phyloP scores from a whole-genome alignment of 1,284 basidiomycete genomes.

The Rugosomyces carneus region DNA sequence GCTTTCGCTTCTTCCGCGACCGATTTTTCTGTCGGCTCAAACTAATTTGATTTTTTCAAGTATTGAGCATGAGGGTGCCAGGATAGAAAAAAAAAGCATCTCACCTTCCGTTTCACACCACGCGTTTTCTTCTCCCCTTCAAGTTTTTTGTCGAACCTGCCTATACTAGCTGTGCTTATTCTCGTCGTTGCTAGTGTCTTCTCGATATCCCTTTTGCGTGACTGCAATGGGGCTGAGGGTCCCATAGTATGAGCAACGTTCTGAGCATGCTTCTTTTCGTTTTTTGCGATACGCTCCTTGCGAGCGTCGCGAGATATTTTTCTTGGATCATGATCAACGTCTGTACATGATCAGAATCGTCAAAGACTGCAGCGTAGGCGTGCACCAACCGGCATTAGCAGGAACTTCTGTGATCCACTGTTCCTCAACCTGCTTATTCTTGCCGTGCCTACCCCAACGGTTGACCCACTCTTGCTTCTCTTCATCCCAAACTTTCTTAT shows the following conservation, averaged over 20 bases:
- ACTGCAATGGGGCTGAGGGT: slow-evolving; percentile 30
- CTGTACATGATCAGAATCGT: slow-evolving; percentile 27
- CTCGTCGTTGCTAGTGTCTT: slow-evolving; percentile 76
- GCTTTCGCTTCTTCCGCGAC: slow-evolving; percentile 63
- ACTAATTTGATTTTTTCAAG: slow-evolving; percentile 39
- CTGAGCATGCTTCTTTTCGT: slow-evolving; percentile 74
- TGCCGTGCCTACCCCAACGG: slow-evolving; percentile 88
- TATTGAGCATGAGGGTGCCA: neutral
- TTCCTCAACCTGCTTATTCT: slow-evolving; percentile 84
- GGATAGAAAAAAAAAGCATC: slow-evolving; percentile 8
- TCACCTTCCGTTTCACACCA: slow-evolving; percentile 90
- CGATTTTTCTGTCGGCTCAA: slow-evolving; percentile 73
- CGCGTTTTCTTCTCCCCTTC: slow-evolving; percentile 87
- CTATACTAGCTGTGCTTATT: slow-evolving; percentile 88
- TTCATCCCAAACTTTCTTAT: slow-evolving; percentile 91
- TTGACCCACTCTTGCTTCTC: slow-evolving; percentile 91
- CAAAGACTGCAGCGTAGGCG: slow-evolving; percentile 4
- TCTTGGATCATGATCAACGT: slow-evolving; percentile 75
- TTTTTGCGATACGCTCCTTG: slow-evolving; percentile 80
- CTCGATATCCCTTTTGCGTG: slow-evolving; percentile 72
- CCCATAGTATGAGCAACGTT: slow-evolving; percentile 67
- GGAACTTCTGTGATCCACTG: slow-evolving; percentile 95
- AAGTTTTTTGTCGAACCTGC: slow-evolving; percentile 84
- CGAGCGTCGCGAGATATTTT: slow-evolving; percentile 72
- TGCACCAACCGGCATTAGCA: slow-evolving; percentile 68